phyloP scores from a whole-genome alignment of 148 eudicot species.

The Nepenthes gracilis region DNA sequence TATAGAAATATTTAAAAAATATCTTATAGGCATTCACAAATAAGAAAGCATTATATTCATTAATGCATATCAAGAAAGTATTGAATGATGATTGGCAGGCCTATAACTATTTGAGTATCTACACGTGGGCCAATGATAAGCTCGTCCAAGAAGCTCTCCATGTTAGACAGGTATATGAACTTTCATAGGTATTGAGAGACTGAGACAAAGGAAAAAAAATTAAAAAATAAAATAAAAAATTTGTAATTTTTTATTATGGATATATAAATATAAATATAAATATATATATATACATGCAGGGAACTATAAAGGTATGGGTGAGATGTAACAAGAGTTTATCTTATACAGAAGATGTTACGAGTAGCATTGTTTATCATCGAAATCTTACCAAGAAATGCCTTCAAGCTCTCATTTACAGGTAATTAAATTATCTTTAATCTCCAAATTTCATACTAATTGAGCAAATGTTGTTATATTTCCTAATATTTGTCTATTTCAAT shows the following conservation, averaged over 20 bases:
- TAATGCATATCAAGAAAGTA: neutral
- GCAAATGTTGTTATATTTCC: neutral
- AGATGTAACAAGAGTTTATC: constrained; percentile 26
- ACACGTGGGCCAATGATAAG: constrained; percentile 21
- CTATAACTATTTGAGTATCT: constrained; percentile 8
- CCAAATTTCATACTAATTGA: neutral
- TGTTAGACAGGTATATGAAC: constrained; percentile 24
- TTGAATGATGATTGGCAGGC: constrained; percentile 11
- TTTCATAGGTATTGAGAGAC: too few relatives aligned
- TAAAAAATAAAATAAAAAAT: neutral
- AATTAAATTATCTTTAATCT: neutral
- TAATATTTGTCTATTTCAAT: neutral
- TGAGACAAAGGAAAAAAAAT: neutral
- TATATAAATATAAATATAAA: too few relatives aligned
- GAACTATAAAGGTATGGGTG: constrained; percentile 22
- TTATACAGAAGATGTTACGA: constrained; percentile 8
- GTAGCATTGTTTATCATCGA: constrained; percentile 17
- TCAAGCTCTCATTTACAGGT: constrained; percentile 38
- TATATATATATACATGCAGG: too few relatives aligned
- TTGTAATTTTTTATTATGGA: neutral
- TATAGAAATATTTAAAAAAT: neutral
- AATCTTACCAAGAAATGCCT: constrained; percentile 13
- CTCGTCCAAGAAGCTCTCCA: constrained; percentile 23
- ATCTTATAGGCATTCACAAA: neutral
- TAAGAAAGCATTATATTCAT: neutral